These are phyloP conservation scores for Paraconiothyrium sp. DNA, from an alignment of 2,329 filamentous ascomycete species.

Conservation along the genomic window DNA sequence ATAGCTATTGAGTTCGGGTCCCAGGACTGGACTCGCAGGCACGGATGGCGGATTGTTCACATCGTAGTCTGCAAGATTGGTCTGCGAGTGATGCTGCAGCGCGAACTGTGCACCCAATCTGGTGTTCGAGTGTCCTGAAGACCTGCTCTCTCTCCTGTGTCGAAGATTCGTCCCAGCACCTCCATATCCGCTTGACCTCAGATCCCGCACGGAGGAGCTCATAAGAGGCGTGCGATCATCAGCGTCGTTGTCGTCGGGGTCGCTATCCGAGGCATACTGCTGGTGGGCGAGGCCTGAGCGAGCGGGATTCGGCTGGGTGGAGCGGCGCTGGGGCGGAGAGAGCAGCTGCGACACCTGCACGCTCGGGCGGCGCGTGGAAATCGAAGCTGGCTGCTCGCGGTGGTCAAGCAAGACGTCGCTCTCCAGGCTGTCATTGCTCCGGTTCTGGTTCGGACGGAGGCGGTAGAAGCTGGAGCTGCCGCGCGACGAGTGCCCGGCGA, in stretches of 20 bases:
- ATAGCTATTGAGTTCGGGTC: slow-evolving; percentile 59
- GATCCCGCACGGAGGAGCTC: slow-evolving; percentile 46
- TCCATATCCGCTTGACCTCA: slow-evolving; percentile 49
- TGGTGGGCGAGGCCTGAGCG: slow-evolving; percentile 43
- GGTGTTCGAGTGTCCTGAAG: slow-evolving; percentile 42
- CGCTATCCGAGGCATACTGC: slow-evolving; percentile 55
- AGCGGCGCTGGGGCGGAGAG: slow-evolving; percentile 32
- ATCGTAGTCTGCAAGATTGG: slow-evolving; percentile 60
- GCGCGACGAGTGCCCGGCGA: slow-evolving; percentile 42
- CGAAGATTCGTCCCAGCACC: slow-evolving; percentile 36
- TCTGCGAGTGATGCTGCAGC: slow-evolving; percentile 40
- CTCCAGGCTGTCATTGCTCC: slow-evolving; percentile 87
- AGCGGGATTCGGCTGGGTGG: slow-evolving; percentile 21
- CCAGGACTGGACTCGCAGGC: slow-evolving; percentile 65
- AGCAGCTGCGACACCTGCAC: slow-evolving; percentile 49
- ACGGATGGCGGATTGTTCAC: slow-evolving; percentile 73
- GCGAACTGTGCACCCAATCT: slow-evolving; percentile 39
- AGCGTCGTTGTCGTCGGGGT: slow-evolving; percentile 56
- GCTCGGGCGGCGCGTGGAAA: slow-evolving; percentile 55
- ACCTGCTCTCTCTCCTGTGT: slow-evolving; percentile 41
- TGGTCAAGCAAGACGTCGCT: slow-evolving; percentile 90
- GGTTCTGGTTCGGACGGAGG: slow-evolving; percentile 65
- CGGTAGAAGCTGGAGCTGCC: slow-evolving; percentile 63
- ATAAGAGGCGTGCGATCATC: slow-evolving; percentile 67
- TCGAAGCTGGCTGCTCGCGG: slow-evolving; percentile 61